phyloP scores from a whole-genome alignment of 768 basidiomycete genomes.

The Suillus variegatus region DNA sequence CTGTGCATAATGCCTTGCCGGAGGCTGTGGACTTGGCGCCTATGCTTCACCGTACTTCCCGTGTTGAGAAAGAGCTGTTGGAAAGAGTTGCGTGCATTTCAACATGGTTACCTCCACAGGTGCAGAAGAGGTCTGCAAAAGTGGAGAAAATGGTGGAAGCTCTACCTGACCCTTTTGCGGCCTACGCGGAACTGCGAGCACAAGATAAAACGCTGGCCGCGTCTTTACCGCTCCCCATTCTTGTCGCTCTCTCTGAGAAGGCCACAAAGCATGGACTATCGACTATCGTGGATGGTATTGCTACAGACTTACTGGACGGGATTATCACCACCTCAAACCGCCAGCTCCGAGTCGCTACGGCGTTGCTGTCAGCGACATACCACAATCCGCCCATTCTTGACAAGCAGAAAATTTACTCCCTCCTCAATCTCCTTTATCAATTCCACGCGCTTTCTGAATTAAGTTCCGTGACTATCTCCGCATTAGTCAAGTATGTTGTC shows the following conservation, averaged over 20 bases:
- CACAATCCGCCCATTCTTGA: constrained; percentile 19
- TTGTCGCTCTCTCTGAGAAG: constrained; percentile 28
- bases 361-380: constrained; percentile 27
- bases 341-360: constrained; percentile 27
- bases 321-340: constrained; percentile 19
- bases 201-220: constrained; percentile 22
- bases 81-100: constrained; percentile 30
- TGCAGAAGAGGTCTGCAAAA: constrained; percentile 12
- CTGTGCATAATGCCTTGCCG: constrained; percentile 16
- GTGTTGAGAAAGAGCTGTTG: constrained; percentile 19
- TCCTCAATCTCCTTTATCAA: constrained; percentile 18
- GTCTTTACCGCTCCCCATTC: constrained; percentile 29
- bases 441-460: constrained; percentile 13
- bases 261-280: constrained; percentile 33
- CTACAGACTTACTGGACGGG: constrained; percentile 41
- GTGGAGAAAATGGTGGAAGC: constrained; percentile 18
- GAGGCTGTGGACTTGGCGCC: constrained; percentile 10
- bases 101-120: constrained; percentile 26
- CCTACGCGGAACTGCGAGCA: constrained; percentile 28
- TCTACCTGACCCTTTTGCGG: constrained; percentile 27
- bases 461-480: constrained; percentile 14
- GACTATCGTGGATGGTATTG: constrained; percentile 38
- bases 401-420: constrained; percentile 24
- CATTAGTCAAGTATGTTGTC: constrained; percentile 25
- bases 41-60: constrained; percentile 6